Base-by-base conservation (phyloP, 2,329 filamentous ascomycete genomes). In the Whalleya microplaca region DNA sequence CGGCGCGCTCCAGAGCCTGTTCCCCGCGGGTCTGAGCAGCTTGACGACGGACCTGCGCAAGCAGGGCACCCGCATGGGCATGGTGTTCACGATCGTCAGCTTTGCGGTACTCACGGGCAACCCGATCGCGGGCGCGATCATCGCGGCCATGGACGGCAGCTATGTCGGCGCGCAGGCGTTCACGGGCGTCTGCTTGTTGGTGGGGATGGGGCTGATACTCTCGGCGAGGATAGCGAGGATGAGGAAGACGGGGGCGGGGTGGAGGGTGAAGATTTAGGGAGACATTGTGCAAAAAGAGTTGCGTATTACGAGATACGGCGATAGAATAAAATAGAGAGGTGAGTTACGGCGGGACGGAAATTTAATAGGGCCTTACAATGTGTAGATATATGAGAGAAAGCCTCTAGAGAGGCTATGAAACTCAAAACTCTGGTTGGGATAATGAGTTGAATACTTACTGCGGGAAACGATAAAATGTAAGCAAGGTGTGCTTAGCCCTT, bases 1-100 rank as follows among this genome's bases (percentile, higher is more conserved):
- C 0, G 86, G 85, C 0, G 85, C 79, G 0, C 82, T 90, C 45
- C 87, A 90, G 71, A 80, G 81, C 6, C 68, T 91, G 10, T 90
- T 90, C 64, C 87, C 88, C 0, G 84, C 86, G 0, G 83, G 81
- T 0, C 65, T 89, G 42, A 81, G 79, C 48, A 81, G 80, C 42
- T 71, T 86, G 55, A 84, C 80, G 1, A 74, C 73, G 4, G 82
- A 85, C 65, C 70, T 80, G 56, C 66, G 74, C 7, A 83, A 80
- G 69, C 73, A 79, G 18, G 83, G 83, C 1, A 80, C 81, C 2
- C 71, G 83, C 8, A 82, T 85, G 68, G 84, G 83, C 45, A 85
- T 86, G 83, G 73, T 78, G 0, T 85, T 86, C 45, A 83, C 79
- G 0, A 78, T 84, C 48, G 78, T 79, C 57, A 82, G 80, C 59